Conservation (phyloP, 2,329 filamentous ascomycete species). For the Aspergillus fumigatiaffinis region DNA sequence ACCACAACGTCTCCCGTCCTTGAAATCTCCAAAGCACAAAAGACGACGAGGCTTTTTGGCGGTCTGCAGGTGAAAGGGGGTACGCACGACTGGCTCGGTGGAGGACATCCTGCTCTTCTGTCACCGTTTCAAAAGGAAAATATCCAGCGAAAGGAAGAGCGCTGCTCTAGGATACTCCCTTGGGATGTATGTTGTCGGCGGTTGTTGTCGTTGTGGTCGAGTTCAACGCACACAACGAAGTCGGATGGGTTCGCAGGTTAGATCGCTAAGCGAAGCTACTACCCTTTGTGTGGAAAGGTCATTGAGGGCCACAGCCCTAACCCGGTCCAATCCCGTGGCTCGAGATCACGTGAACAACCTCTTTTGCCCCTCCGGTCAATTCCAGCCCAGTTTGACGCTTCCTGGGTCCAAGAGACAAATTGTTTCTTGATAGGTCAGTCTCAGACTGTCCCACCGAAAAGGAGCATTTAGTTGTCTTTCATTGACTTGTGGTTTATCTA, state of each 20-base stretch:
- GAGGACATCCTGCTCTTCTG: constrained; percentile 57
- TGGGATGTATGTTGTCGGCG: constrained; percentile 44
- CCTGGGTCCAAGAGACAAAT: neutral
- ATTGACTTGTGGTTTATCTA: neutral
- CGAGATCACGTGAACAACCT: constrained; percentile 21
- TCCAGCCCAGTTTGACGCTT: neutral
- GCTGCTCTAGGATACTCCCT: constrained; percentile 40
- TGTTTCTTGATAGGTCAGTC: neutral
- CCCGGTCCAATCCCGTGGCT: constrained; percentile 22
- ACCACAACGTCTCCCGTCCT: neutral
- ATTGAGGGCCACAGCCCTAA: constrained; percentile 40
- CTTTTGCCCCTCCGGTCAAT: neutral
- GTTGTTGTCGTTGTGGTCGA: constrained; percentile 45
- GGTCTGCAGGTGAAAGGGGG: constrained; percentile 12
- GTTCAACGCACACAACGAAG: constrained; percentile 41
- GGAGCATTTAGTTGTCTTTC: neutral
- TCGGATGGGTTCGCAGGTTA: constrained; percentile 36
- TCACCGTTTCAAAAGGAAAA: constrained; percentile 40
- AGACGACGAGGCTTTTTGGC: constrained; percentile 8
- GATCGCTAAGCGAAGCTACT: constrained; percentile 38
- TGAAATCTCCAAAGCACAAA: constrained; percentile 4
- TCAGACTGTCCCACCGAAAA: neutral
- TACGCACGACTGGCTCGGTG: constrained; percentile 63
- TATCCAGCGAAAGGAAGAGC: constrained; percentile 40
- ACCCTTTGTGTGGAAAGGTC: constrained; percentile 18